Base-by-base conservation (phyloP, 352 stramenopile genomes). In the Phytophthora melonis region DNA sequence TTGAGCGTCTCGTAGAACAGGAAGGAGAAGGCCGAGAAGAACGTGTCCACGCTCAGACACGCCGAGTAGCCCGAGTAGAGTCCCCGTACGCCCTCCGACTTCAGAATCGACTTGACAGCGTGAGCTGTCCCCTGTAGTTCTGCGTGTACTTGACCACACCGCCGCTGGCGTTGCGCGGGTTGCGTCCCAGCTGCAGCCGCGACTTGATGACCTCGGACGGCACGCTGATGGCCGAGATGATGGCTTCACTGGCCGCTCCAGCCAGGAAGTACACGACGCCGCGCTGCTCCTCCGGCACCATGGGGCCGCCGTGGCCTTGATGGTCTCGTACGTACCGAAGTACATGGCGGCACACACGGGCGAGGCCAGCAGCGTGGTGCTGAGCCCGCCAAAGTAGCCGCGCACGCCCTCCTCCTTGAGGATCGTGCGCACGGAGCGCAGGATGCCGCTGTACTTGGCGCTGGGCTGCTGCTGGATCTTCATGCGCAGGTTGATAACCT, bases 181-280 rank as follows among this genome's bases (percentile, higher is more conserved):
- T 96, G 53, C 77, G 78, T 7, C 89, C 88, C 3, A 96, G 79
- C 45, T 95, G 88, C 63, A 96, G 67, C 1, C 85, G 77, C 25
- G 81, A 88, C 75, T 96, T 96, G 68, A 96, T 91, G 50, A 96
- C 86, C 64, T 96, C 89, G 6, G 79, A 82, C n/a, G 88, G 88
- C 30, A 95, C 86, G 45, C 83, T 92, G 52, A 94, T 75, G 7
- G 80, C 69, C 55, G 86, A 94, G 67, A 93, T 93, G 21, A 93
- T 54, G 11, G 80, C 70, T 63, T 96, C 86, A 52, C 88, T 94
- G 36, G 65, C 68, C 8, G 88, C 88, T 36, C 89, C 88, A 4
- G 88, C 81, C 21, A 85, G n/a, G 39, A 96, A 93, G 67, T 90
- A 93, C 19, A 93, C 86, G 13, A 90, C 11, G 13, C 84, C 78